These are phyloP conservation scores for Cryptococcus depauperatus DNA, from an alignment of 1,284 basidiomycete genomes.

Conservation along the genomic window DNA sequence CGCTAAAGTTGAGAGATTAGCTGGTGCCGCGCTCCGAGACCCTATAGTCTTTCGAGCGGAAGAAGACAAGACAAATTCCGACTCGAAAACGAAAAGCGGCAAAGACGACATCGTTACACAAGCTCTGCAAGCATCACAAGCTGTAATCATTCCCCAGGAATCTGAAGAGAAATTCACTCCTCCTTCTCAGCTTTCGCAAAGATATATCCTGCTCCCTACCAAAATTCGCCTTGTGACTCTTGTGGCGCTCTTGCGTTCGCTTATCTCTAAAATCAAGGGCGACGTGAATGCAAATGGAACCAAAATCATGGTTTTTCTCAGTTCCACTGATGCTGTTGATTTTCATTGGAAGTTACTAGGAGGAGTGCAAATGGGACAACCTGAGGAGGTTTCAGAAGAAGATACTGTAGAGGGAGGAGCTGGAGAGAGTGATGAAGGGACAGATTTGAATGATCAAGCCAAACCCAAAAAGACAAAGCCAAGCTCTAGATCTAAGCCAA, in stretches of 20 bases:
- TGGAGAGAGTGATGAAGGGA: constrained; percentile 35
- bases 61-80: constrained; percentile 11
- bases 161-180: constrained; percentile 69
- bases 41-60: constrained; percentile 47
- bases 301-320: constrained; percentile 86
- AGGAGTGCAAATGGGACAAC: constrained; percentile 60
- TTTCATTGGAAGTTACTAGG: constrained; percentile 90
- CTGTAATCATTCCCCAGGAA: constrained; percentile 21
- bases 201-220: constrained; percentile 83
- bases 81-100: constrained; percentile 10
- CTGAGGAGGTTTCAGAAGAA: constrained; percentile 36
- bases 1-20: constrained; percentile 88
- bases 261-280: constrained; percentile 52
- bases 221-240: constrained; percentile 89
- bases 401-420: constrained; percentile 20
- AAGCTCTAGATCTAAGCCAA: constrained; percentile 21
- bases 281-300: constrained; percentile 33
- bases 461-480: constrained; percentile 16
- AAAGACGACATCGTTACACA: constrained; percentile 17
- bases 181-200: constrained; percentile 89
- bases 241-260: constrained; percentile 69
- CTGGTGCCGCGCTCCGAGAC: constrained; percentile 63
- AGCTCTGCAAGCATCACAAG: constrained; percentile 24
- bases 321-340: constrained; percentile 95
- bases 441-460: constrained; percentile 19